phyloP scores from a whole-genome alignment of 1,139 yeast genomes.

The Candida pseudoviswanathii region DNA sequence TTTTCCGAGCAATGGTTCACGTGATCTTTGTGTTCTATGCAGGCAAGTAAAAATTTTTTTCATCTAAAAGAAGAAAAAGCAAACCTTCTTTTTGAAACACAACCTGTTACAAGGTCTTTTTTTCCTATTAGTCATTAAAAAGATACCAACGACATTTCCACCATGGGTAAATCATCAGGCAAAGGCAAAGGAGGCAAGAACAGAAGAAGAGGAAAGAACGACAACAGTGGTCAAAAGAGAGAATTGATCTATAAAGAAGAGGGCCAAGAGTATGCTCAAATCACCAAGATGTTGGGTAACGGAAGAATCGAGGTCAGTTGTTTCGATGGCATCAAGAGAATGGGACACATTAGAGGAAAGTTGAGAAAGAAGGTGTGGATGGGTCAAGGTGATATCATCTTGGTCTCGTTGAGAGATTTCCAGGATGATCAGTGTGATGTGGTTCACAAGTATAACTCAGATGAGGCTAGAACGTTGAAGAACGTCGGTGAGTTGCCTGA shows the following conservation, averaged over 20 bases:
- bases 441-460: conserved; percentile 93
- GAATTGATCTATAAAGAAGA: conserved; percentile 91
- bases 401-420: conserved; percentile 96
- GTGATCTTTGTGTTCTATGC: not conserved
- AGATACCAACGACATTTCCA: conserved; percentile 9
- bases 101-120: conserved; percentile 2
- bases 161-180: conserved; percentile 54
- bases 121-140: not conserved
- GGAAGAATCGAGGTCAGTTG: conserved; percentile 95
- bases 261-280: conserved; percentile 98
- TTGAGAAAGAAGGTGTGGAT: conserved; percentile 99
- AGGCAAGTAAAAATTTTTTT: conserved; percentile 1
- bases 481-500: conserved; percentile 96
- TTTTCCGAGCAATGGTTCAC: not conserved
- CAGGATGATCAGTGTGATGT: conserved; percentile 99
- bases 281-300: conserved; percentile 96
- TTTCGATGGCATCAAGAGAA: conserved; percentile 90
- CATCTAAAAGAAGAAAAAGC: conserved; percentile 4
- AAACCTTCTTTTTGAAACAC: not conserved
- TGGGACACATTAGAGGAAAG: conserved; percentile 98
- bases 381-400: conserved; percentile 96
- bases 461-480: conserved; percentile 96
- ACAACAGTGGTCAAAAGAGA: conserved; percentile 87
- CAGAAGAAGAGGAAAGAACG: conserved; percentile 99
- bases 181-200: conserved; percentile 74